Base-by-base conservation (phyloP, 2,329 filamentous ascomycete species). In the Gnomoniopsis sp. region DNA sequence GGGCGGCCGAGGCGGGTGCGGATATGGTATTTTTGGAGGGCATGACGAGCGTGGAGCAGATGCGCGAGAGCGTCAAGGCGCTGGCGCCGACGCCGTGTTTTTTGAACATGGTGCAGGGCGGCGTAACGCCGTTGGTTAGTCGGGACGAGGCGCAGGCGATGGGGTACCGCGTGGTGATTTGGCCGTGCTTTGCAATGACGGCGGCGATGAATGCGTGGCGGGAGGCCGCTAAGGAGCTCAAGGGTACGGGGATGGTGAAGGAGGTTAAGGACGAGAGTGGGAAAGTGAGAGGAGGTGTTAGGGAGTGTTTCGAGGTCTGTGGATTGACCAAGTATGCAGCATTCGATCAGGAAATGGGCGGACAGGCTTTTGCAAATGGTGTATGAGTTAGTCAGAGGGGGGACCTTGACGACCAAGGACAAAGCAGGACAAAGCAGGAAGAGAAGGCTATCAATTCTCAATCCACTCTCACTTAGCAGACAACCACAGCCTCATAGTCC, bases 1-100 rank as follows among this genome's bases (percentile, higher is more conserved):
- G 68, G 2, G 81, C 82, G 0, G 69, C 77, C 3, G 72, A 72
- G 7, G 75, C 75, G 14, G 81, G 85, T 21, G 85, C 84, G 1
- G 85, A 88, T 64, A 80, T 81, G 1, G 79, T 77, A 0, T 81
- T 88, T 59, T 76, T 87, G 3, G 86, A 88, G 65, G 86, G 83
- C 6, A 75, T 87, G 57, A 75, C 73, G 2, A 76, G 72, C 1
- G 73, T 74, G 15, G 81, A 82, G 41, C 74, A 87, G 65, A 60
- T 66, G 60, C 23, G 43, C 38, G 49, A 49, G 46, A 58, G 62
- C 23, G 55, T 60, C 2, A 11, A 50, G 21, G 62, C 38, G 2
- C 62, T 66, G 55, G 55, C 63, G 21, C 69, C 69, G 6, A 71
- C 68, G 49, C 70, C 69, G 17, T 69, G 66, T 53, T 63, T 71